Evolutionary conservation across 1,284 basidiomycete species (phyloP).

Genomic region (Rhodotorula sp.): DNA sequence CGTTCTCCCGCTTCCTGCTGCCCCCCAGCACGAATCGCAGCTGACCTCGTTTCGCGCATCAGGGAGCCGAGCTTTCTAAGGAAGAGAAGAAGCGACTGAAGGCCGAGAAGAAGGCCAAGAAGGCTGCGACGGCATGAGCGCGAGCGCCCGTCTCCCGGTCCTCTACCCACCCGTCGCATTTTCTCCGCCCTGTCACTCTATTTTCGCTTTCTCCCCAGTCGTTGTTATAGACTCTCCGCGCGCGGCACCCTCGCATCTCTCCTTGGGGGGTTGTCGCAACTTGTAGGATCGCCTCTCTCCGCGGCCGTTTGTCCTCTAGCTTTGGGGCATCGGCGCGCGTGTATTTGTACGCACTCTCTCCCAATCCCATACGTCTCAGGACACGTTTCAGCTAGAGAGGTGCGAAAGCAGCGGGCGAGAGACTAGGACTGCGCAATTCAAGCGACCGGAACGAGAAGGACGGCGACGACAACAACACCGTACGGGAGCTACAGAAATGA

Average conservation of each 20-base stretch:
- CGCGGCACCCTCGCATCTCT: neutral
- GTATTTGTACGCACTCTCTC: neutral
- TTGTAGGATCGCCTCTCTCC: neutral
- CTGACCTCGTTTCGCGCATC: neutral
- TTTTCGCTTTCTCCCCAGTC: neutral
- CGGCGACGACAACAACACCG: too few species aligned
- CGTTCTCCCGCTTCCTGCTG: neutral
- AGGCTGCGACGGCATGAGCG: constrained; percentile 10
- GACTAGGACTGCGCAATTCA: too few species aligned
- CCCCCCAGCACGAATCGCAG: neutral
- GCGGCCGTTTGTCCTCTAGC: neutral
- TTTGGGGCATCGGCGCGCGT: neutral
- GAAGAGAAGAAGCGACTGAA: constrained; percentile 19
- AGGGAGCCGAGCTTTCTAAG: constrained; percentile 3
- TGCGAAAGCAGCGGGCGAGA: neutral
- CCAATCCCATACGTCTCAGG: neutral
- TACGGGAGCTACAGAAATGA: too few species aligned
- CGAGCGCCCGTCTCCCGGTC: neutral
- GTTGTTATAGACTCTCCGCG: neutral
- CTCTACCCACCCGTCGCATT: neutral
- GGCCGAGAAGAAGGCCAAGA: constrained; percentile 22
- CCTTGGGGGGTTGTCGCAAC: neutral
- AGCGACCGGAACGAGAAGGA: too few species aligned
- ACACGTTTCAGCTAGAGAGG: neutral
- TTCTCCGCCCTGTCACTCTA: too few species aligned